phyloP scores from a whole-genome alignment of 139 green algal species.

The Zygnema cylindricum region DNA sequence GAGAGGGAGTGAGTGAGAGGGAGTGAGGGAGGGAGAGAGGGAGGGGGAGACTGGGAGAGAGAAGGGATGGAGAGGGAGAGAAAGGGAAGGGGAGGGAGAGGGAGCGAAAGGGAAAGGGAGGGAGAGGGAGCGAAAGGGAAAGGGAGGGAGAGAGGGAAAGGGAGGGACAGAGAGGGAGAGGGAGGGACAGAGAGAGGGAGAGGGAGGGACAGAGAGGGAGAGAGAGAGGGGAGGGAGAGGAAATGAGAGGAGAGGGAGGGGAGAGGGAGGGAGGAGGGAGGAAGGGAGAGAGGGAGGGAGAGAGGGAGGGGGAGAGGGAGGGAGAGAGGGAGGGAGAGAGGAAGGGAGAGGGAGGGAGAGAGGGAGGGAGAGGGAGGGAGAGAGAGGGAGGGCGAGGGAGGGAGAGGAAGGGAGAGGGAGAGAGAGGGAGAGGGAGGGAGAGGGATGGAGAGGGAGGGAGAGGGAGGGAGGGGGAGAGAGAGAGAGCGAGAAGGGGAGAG shows the following conservation, averaged over 20 bases:
- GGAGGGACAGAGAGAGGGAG: not conserved
- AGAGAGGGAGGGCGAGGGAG: not conserved
- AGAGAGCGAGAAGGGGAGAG: not conserved
- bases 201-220: not conserved
- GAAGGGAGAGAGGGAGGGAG: not conserved
- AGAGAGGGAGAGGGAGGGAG: not conserved
- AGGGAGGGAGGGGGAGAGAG: not conserved
- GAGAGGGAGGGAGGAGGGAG: not conserved
- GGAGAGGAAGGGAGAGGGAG: not conserved
- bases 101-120: not conserved
- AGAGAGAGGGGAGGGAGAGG: too few relatives aligned
- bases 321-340: not conserved
- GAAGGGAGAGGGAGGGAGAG: not conserved
- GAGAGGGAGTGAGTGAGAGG: too few relatives aligned
- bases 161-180: not conserved
- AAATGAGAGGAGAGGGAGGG: constrained; percentile 3
- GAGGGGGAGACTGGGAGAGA: too few relatives aligned
- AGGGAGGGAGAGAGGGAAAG: not conserved
- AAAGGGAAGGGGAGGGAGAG: not conserved
- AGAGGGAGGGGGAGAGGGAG: constrained; percentile 7
- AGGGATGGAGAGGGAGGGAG: not conserved
- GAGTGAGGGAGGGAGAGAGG: too few relatives aligned
- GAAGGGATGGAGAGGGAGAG: not conserved
- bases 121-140: not conserved
- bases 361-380: not conserved